Percentiles rank a stretch among this genome's conserved stretches.
Evolutionary conservation across 768 basidiomycete species (phyloP).

Genomic region (Paxillus involutus): DNA sequence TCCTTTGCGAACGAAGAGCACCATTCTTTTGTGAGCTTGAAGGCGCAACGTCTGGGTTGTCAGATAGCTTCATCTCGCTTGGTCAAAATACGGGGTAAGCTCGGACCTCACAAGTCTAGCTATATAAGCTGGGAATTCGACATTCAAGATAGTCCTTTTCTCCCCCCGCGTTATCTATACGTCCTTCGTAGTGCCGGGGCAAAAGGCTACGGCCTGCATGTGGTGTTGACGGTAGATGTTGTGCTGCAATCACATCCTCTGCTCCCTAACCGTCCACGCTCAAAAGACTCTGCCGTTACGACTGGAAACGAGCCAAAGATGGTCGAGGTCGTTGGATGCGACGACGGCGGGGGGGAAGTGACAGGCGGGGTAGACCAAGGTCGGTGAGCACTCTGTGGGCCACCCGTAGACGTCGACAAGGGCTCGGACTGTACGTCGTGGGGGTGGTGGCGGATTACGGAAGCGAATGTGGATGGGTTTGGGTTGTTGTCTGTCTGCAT

Average conservation of each 20-base stretch:
- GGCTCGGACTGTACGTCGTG: background rate
- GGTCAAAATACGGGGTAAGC: too few species aligned
- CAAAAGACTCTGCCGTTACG: background rate
- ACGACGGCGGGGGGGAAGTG: slow-evolving; percentile 30
- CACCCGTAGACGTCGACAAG: background rate
- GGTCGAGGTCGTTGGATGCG: slow-evolving; percentile 24
- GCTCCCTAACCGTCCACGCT: background rate
- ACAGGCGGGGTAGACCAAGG: slow-evolving; percentile 3
- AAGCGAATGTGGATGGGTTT: background rate
- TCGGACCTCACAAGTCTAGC: too few species aligned
- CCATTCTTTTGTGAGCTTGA: too few species aligned
- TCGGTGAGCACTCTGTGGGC: background rate
- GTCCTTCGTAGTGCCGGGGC: background rate
- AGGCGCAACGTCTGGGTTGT: too few species aligned
- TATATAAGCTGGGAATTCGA: background rate
- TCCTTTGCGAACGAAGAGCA: too few species aligned
- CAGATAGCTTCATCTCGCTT: too few species aligned
- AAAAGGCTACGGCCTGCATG: background rate
- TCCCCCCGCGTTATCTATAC: background rate
- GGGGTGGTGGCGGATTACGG: background rate
- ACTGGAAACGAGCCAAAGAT: slow-evolving; percentile 23
- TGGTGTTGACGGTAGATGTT: background rate
- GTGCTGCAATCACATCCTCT: background rate
- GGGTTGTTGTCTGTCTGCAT: background rate
- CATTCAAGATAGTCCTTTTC: background rate